These are phyloP conservation scores for Lichtheimia ornata DNA, from an alignment of 371 early-diverging fungal genomes.

Conservation along the genomic window DNA sequence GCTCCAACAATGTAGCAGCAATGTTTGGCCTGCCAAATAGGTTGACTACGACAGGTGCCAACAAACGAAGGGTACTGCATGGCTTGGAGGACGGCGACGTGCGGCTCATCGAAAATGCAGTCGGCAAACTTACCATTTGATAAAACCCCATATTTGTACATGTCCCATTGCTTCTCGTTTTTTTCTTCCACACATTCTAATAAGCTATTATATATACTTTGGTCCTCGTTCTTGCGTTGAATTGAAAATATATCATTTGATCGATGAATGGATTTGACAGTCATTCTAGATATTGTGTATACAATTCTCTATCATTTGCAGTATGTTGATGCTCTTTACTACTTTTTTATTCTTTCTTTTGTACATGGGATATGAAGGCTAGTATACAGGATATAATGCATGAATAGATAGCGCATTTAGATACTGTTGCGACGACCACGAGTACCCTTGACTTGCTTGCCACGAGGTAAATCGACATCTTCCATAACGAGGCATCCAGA, in stretches of 20 bases:
- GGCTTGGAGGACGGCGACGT: conserved; percentile 51
- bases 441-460: conserved; percentile 51
- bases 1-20: conserved; percentile 15
- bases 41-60: conserved; percentile 18
- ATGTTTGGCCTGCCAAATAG: conserved; percentile 30
- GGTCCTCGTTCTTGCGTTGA: too few relatives aligned
- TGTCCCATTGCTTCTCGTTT: background rate
- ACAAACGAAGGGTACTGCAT: conserved; percentile 43
- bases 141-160: background rate
- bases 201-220: too few relatives aligned
- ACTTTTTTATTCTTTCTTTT: background rate
- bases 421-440: conserved; percentile 48
- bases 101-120: conserved; percentile 46
- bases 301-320: too few relatives aligned
- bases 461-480: conserved; percentile 23
- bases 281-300: too few relatives aligned
- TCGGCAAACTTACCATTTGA: conserved; percentile 21
- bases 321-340: background rate
- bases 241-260: too few relatives aligned
- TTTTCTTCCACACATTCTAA: too few relatives aligned
- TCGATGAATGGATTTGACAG: too few relatives aligned
- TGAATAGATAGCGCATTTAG: conserved; percentile 12
- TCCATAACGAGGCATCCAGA: conserved; percentile 35
- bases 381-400: background rate
- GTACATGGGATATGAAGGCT: background rate